Evolutionary conservation across 192 early-diverging fungal species (phyloP).

Genomic region (Linnemannia zychae): DNA sequence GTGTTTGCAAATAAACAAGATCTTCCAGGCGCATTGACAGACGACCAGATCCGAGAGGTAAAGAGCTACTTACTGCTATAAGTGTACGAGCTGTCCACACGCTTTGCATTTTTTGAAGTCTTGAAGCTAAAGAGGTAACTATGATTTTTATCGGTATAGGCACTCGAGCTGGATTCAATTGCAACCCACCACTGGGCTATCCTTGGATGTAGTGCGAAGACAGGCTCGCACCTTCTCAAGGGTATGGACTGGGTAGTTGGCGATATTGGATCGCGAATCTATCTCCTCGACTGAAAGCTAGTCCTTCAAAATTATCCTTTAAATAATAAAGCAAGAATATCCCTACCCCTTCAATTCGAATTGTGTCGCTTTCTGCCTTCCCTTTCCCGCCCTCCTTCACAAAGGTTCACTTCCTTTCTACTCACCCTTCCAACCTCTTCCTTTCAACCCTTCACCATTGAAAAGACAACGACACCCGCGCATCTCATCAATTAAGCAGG

Average conservation of each 20-base stretch:
- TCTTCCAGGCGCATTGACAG: slow-evolving; percentile 82
- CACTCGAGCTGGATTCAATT: slow-evolving; percentile 78
- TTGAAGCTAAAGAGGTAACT: not conserved
- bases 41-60: slow-evolving; percentile 80
- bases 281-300: slow-evolving; percentile 70
- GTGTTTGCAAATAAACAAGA: slow-evolving; percentile 99
- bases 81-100: not conserved
- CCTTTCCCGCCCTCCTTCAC: no score
- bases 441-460: not conserved
- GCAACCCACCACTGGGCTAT: slow-evolving; percentile 96
- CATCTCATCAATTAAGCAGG: slow-evolving; percentile 20
- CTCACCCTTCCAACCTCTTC: not conserved
- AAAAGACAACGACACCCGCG: not conserved
- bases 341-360: not conserved
- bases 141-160: slow-evolving; percentile 33
- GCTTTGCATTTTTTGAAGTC: not conserved
- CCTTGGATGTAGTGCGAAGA: slow-evolving; percentile 90
- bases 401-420: not conserved
- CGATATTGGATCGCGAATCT: slow-evolving; percentile 93
- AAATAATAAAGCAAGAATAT: slow-evolving; percentile 6
- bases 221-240: slow-evolving; percentile 84
- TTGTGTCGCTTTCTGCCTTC: not conserved
- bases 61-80: not conserved
- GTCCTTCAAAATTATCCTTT: no score
- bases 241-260: slow-evolving; percentile 96